These are phyloP conservation scores for Fusarium piperis DNA, from an alignment of 2,329 filamentous ascomycete genomes.

Conservation along the genomic window DNA sequence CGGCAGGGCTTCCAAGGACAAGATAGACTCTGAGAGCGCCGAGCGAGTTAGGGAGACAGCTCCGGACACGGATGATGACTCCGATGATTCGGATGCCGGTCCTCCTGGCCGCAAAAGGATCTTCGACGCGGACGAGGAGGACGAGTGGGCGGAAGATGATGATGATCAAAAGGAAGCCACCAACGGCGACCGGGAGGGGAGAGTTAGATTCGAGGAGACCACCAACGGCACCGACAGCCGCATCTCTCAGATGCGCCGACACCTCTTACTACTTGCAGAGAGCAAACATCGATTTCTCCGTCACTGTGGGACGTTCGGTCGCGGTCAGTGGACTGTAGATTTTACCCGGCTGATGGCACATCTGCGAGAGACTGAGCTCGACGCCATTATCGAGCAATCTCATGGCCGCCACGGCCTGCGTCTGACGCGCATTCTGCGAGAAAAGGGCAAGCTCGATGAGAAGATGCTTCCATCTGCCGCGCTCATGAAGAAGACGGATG, in stretches of 20 bases:
- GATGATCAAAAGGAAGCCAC: constrained; percentile 44
- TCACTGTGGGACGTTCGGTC: constrained; percentile 69
- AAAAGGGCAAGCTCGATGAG: constrained; percentile 94
- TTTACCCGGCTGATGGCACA: constrained; percentile 77
- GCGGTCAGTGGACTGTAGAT: constrained; percentile 84
- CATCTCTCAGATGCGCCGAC: constrained; percentile 72
- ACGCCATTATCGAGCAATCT: constrained; percentile 80
- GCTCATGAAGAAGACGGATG: constrained; percentile 84
- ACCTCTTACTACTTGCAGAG: constrained; percentile 77
- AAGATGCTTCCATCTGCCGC: constrained; percentile 84
- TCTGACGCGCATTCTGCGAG: constrained; percentile 83
- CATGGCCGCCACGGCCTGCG: constrained; percentile 82
- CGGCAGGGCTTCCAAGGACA: constrained; percentile 61
- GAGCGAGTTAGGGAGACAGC: constrained; percentile 59
- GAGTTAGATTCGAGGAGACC: constrained; percentile 64
- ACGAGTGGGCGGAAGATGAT: constrained; percentile 45
- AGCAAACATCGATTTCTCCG: constrained; percentile 75
- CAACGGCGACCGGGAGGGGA: constrained; percentile 51
- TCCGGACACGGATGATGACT: constrained; percentile 48
- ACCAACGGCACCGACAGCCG: constrained; percentile 55
- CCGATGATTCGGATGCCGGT: constrained; percentile 48
- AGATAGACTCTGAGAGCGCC: constrained; percentile 57
- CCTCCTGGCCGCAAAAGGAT: constrained; percentile 31
- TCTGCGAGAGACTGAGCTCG: constrained; percentile 81
- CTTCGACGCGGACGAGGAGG: constrained; percentile 44